Evolutionary conservation across 495 filamentous ascomycete species (phyloP).

Genomic region (Aspergillus mulundensis): DNA sequence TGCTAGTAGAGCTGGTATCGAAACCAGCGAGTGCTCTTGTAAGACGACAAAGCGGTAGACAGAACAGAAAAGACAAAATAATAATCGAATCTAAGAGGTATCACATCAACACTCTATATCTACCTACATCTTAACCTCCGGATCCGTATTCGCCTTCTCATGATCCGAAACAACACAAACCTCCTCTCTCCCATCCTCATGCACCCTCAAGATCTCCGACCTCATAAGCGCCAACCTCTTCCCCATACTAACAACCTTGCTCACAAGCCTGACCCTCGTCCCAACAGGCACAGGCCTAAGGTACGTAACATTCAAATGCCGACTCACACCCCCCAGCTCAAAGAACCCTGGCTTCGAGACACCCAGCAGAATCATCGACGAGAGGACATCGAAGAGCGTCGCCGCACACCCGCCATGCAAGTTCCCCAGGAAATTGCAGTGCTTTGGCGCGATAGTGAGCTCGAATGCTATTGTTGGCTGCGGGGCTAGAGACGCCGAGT

Average conservation of each 20-base stretch:
- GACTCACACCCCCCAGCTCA: slow-evolving; percentile 57
- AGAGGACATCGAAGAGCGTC: slow-evolving; percentile 64
- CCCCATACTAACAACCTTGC: slow-evolving; percentile 61
- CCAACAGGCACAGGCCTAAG: slow-evolving; percentile 56
- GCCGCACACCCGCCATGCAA: slow-evolving; percentile 70
- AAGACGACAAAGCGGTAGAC: not conserved
- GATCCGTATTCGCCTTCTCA: slow-evolving; percentile 63
- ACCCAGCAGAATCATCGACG: slow-evolving; percentile 53
- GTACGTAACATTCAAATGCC: slow-evolving; percentile 65
- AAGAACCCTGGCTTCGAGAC: slow-evolving; percentile 59
- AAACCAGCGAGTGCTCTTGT: not conserved
- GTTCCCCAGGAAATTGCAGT: slow-evolving; percentile 57
- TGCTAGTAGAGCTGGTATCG: not conserved
- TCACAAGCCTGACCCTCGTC: slow-evolving; percentile 48
- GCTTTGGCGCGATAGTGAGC: slow-evolving; percentile 48
- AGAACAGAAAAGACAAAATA: not conserved
- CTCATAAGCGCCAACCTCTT: slow-evolving; percentile 47
- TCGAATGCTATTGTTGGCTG: slow-evolving; percentile 30
- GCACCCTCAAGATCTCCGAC: slow-evolving; percentile 37
- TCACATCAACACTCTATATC: slow-evolving; percentile 10
- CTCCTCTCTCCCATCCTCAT: slow-evolving; percentile 36
- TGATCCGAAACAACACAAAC: slow-evolving; percentile 63
- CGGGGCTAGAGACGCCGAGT: slow-evolving; percentile 34
- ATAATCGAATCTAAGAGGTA: not conserved
- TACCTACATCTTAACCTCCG: slow-evolving; percentile 29